Percentiles rank a stretch among this genome's conserved stretches.
These are phyloP conservation scores for Adansonia gregorii DNA, from an alignment of 441 rosid genomes.

Conservation along the genomic window DNA sequence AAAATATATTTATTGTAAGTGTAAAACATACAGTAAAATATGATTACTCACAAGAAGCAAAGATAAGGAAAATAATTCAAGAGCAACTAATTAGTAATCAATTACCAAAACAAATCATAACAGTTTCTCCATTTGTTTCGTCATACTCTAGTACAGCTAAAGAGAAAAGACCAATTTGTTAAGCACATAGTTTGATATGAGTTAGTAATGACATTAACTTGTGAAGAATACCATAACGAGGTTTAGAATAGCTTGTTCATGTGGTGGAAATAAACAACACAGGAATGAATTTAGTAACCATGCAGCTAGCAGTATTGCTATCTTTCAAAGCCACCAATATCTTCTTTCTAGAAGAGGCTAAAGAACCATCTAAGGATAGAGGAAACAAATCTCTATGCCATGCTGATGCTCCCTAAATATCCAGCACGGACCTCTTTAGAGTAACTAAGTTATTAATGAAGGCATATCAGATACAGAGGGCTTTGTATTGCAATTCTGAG, in stretches of 20 bases:
- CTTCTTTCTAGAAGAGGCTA: not conserved
- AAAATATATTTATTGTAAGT: not conserved
- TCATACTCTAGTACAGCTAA: not conserved
- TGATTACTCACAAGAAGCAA: not conserved
- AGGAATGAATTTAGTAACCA: not conserved
- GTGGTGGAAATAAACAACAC: not conserved
- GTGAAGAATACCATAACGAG: not conserved
- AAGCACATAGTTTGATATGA: not conserved
- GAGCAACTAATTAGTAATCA: not conserved
- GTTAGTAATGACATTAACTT: not conserved
- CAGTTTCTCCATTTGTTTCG: not conserved
- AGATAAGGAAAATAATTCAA: not conserved
- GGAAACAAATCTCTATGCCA: not conserved
- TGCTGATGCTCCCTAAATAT: not conserved
- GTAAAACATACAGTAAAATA: not conserved
- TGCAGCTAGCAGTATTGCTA: not conserved
- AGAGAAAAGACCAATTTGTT: not conserved
- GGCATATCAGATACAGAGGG: not conserved
- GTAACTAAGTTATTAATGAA: not conserved
- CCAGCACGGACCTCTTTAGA: not conserved
- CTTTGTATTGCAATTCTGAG: not conserved
- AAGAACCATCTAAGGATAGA: not conserved
- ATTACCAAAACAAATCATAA: not conserved
- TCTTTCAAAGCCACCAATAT: not conserved
- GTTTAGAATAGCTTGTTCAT: not conserved